Percentiles rank a stretch among this genome's conserved stretches.
Evolutionary conservation across 805 yeast genomes (phyloP).

Genomic region (Debaryomyces prosopidis): DNA sequence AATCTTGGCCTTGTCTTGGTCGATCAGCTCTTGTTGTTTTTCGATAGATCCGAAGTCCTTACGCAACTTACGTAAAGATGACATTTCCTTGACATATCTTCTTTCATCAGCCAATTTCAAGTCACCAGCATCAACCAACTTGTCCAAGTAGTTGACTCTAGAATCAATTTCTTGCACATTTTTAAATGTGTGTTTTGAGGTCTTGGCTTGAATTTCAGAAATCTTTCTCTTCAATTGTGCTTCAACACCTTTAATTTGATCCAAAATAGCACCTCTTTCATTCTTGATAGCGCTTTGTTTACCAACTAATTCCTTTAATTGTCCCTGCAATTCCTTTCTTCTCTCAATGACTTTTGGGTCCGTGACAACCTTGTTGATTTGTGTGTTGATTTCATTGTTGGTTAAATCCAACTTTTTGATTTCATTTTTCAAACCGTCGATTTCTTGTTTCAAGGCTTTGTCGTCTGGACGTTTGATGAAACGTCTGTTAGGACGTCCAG

Average conservation of each 20-base stretch:
- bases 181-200: constrained; percentile 70
- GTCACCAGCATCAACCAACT: constrained; percentile 71
- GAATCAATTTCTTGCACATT: constrained; percentile 67
- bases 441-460: constrained; percentile 57
- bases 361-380: constrained; percentile 45
- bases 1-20: constrained; percentile 73
- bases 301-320: constrained; percentile 42
- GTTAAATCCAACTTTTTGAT: constrained; percentile 62
- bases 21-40: constrained; percentile 75
- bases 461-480: constrained; percentile 77
- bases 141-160: constrained; percentile 67
- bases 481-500: constrained; percentile 38
- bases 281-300: constrained; percentile 50
- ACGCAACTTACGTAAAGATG: constrained; percentile 74
- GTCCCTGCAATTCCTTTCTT: constrained; percentile 33
- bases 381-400: constrained; percentile 51
- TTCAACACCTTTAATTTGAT: constrained; percentile 73
- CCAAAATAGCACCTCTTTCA: constrained; percentile 54
- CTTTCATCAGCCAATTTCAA: constrained; percentile 91
- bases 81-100: constrained; percentile 79
- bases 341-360: constrained; percentile 31
- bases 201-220: constrained; percentile 68
- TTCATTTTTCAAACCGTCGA: constrained; percentile 57
- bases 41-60: constrained; percentile 76
- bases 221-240: constrained; percentile 70